Evolutionary conservation across 2,329 filamentous ascomycete species (phyloP).

Genomic region (Botryotinia convoluta): DNA sequence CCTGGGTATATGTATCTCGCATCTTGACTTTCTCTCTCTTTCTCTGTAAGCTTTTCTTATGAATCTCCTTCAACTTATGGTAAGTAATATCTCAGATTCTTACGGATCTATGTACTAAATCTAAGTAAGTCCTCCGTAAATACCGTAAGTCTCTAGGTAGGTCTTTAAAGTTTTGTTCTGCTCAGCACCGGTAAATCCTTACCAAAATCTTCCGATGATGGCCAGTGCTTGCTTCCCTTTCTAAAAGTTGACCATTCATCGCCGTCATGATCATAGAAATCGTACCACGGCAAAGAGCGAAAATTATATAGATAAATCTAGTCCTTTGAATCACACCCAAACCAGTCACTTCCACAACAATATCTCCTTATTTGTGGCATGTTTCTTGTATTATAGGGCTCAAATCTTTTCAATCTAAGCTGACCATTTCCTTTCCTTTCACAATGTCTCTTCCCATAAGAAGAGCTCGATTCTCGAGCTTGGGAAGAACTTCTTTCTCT

Average conservation of each 20-base stretch:
- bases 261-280: conserved; percentile 15
- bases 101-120: not conserved
- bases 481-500: conserved; percentile 13
- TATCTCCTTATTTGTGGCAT: conserved; percentile 32
- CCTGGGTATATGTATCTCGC: not conserved
- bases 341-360: not conserved
- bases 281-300: conserved; percentile 14
- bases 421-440: conserved; percentile 20
- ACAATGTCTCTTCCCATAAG: conserved; percentile 31
- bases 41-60: not conserved
- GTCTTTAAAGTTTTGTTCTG: not conserved
- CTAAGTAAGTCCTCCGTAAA: not conserved
- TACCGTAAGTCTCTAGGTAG: not conserved
- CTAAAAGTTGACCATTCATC: conserved; percentile 4
- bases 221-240: conserved; percentile 10
- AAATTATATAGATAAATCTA: not conserved
- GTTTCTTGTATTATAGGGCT: conserved; percentile 28
- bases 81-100: not conserved
- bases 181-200: not conserved
- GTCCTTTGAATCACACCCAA: not conserved
- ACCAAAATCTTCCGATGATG: not conserved
- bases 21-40: not conserved
- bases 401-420: conserved; percentile 16
- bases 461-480: conserved; percentile 21
- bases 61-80: not conserved